A percentile compares a stretch with the other conserved stretches of the same genome.
Conservation (phyloP, 441 rosid genomes). For the Dalechampia spathulata region DNA sequence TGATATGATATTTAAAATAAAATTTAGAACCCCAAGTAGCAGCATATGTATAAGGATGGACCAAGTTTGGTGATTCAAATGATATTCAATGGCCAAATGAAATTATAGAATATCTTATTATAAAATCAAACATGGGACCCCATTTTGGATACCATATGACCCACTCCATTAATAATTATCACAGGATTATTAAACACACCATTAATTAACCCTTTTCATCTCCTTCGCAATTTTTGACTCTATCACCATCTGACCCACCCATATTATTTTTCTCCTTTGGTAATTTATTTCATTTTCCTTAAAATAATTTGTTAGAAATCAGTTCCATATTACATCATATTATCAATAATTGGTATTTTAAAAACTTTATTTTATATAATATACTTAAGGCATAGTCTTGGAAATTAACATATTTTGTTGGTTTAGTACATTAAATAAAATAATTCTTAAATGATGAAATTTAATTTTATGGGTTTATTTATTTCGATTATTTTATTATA, state of each 20-base stretch:
- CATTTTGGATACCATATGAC: slow-evolving; percentile 15
- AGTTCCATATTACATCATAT: too few species aligned
- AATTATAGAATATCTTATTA: background rate
- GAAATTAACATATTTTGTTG: too few species aligned
- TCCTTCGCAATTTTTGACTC: slow-evolving; percentile 14
- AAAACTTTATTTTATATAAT: too few species aligned
- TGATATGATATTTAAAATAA: too few species aligned
- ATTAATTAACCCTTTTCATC: slow-evolving; percentile 10
- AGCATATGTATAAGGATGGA: background rate
- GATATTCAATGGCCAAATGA: too few species aligned
- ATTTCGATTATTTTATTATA: too few species aligned
- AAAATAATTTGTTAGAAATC: too few species aligned
- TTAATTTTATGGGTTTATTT: too few species aligned
- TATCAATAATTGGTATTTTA: too few species aligned
- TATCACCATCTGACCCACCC: slow-evolving; percentile 19
- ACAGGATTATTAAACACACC: slow-evolving; percentile 11
- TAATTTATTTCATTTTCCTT: background rate
- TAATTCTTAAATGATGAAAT: too few species aligned
- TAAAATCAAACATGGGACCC: slow-evolving; percentile 31
- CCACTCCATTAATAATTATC: slow-evolving; percentile 19
- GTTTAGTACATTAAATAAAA: too few species aligned
- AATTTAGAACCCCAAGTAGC: slow-evolving; percentile 5
- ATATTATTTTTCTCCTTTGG: background rate
- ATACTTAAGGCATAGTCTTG: too few species aligned
- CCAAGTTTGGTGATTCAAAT: background rate